Percentiles rank a stretch among this genome's conserved stretches.
phyloP scores from a whole-genome alignment of 2,329 filamentous ascomycete genomes.

The Paecilomyces dactylethromorphus region DNA sequence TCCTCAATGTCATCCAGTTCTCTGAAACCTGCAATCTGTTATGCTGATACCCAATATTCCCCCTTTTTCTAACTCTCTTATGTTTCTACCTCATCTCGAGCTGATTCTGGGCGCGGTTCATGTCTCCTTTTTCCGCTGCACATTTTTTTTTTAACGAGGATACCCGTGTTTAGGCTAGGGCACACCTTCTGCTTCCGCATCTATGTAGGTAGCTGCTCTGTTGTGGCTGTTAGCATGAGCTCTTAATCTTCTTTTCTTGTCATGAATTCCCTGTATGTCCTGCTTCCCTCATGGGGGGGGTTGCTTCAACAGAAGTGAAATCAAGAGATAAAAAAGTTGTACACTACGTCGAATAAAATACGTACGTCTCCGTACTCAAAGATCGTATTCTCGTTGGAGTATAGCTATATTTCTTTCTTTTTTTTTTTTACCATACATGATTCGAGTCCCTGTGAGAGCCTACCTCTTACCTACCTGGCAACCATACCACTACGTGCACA shows the following conservation, averaged over 20 bases:
- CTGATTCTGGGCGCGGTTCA: not conserved
- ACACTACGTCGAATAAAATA: not conserved
- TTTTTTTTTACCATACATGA: no score
- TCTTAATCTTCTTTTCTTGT: not conserved
- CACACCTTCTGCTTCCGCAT: not conserved
- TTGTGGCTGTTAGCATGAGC: not conserved
- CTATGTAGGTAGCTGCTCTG: not conserved
- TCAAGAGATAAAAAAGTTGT: not conserved
- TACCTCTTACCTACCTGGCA: no score
- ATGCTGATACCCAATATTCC: conserved; percentile 7
- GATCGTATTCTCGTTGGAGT: no score
- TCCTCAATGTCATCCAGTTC: conserved; percentile 7
- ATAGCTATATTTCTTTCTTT: no score
- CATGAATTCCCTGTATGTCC: not conserved
- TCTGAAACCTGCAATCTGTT: not conserved
- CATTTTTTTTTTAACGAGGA: not conserved
- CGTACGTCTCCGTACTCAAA: not conserved
- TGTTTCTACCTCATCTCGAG: not conserved
- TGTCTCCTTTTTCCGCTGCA: not conserved
- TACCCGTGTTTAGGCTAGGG: not conserved
- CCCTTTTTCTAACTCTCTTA: not conserved
- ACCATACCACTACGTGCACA: no score
- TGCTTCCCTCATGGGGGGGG: not conserved
- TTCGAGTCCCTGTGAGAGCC: no score
- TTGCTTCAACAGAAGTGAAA: not conserved